These are phyloP conservation scores for Yamadazyma sp. DNA, from an alignment of 805 yeast genomes.

Conservation along the genomic window DNA sequence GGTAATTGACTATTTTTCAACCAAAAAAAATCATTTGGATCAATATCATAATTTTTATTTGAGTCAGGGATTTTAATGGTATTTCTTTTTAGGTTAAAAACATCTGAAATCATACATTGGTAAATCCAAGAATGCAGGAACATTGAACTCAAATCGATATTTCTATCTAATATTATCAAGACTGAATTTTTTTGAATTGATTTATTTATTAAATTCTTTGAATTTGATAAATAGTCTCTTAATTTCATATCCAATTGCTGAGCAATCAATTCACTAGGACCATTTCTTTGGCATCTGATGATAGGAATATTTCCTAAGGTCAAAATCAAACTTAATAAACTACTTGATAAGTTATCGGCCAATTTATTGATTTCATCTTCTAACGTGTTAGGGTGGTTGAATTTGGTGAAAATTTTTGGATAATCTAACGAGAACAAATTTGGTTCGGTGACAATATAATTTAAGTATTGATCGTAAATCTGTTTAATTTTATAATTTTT, in stretches of 20 bases:
- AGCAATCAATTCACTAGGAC: constrained; percentile 94
- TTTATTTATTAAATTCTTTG: constrained; percentile 26
- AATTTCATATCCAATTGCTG: constrained; percentile 78
- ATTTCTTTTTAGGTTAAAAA: constrained; percentile 76
- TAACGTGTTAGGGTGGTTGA: constrained; percentile 67
- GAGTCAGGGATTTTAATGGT: constrained; percentile 59
- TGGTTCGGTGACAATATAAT: constrained; percentile 91
- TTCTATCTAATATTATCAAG: constrained; percentile 79
- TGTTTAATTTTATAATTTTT: constrained; percentile 74
- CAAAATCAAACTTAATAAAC: constrained; percentile 69
- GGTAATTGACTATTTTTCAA: constrained; percentile 76
- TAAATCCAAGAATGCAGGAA: constrained; percentile 97
- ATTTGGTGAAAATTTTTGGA: constrained; percentile 58
- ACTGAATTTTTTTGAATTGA: constrained; percentile 59
- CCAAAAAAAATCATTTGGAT: constrained; percentile 95
- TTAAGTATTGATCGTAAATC: constrained; percentile 90
- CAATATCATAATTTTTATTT: constrained; percentile 72
- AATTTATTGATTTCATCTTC: constrained; percentile 70
- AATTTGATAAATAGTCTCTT: constrained; percentile 80
- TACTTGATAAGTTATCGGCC: constrained; percentile 72
- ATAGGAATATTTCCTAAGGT: constrained; percentile 82
- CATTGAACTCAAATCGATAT: constrained; percentile 89
- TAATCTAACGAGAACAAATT: constrained; percentile 79
- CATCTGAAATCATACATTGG: constrained; percentile 94
- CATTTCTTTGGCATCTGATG: constrained; percentile 86